Conservation (phyloP, 345 rosid genomes). For the Diplotaxis tenuifolia region DNA sequence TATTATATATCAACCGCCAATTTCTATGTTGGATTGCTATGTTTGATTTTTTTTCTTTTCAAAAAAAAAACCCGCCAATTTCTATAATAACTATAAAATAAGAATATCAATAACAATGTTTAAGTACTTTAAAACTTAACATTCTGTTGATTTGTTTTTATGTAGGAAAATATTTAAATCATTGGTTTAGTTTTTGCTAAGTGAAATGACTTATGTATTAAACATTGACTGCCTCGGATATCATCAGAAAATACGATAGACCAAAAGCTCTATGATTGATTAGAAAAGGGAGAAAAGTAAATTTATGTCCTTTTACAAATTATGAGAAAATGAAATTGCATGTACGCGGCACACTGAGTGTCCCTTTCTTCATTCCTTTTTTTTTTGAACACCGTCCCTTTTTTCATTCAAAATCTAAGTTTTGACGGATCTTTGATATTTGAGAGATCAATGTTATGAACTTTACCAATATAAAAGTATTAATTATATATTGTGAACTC, state of each 20-base stretch:
- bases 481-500: conserved; percentile 12
- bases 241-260: not conserved
- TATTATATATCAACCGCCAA: not conserved
- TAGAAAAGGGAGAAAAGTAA: not conserved
- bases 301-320: not conserved
- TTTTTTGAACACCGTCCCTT: no score
- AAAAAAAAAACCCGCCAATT: no score
- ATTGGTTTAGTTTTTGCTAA: not conserved
- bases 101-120: not conserved
- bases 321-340: not conserved
- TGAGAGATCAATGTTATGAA: not conserved
- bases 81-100: not conserved
- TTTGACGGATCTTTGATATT: conserved; percentile 4
- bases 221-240: not conserved
- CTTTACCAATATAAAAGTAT: not conserved
- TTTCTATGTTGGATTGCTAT: no score
- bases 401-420: no score
- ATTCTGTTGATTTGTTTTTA: not conserved
- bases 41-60: no score
- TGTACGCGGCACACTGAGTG: not conserved
- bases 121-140: not conserved
- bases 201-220: not conserved
- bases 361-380: conserved; percentile 18
- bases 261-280: not conserved
- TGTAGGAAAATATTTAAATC: not conserved